Evolutionary conservation across 1,284 basidiomycete species (phyloP).

Genomic region (Cryptococcus hybrid): DNA sequence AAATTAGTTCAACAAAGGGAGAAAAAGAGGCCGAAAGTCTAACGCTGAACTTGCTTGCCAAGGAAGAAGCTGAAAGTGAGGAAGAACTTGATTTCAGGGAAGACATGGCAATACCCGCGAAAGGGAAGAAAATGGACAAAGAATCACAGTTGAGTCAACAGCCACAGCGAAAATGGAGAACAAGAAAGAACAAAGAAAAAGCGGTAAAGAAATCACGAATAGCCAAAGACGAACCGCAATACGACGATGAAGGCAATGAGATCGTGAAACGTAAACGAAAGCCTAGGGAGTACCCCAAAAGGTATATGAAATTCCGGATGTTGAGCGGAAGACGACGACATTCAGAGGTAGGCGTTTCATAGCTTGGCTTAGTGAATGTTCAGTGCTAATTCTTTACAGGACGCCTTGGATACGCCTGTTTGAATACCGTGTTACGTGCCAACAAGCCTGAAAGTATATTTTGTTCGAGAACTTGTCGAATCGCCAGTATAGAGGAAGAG

Average conservation of each 20-base stretch:
- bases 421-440: conserved; percentile 22
- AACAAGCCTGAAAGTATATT: conserved; percentile 24
- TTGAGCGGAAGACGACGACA: conserved; percentile 55
- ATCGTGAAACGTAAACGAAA: conserved; percentile 52
- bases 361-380: background rate
- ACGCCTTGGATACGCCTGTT: conserved; percentile 47
- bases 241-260: conserved; percentile 38
- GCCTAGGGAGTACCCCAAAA: conserved; percentile 36
- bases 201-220: conserved; percentile 35
- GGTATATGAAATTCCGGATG: conserved; percentile 65
- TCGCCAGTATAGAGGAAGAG: conserved; percentile 75
- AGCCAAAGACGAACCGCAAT: conserved; percentile 36
- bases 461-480: conserved; percentile 63
- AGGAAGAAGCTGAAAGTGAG: conserved; percentile 24
- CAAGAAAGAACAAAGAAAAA: conserved; percentile 18
- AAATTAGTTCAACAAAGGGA: background rate
- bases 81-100: conserved; percentile 7
- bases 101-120: too few species aligned
- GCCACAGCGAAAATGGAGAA: too few species aligned
- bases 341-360: conserved; percentile 57
- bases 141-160: too few species aligned
- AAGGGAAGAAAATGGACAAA: too few species aligned
- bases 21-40: conserved; percentile 11
- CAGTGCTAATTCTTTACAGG: conserved; percentile 20
- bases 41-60: background rate